Evolutionary conservation across 2,329 filamentous ascomycete species (phyloP).

Genomic region (Emmonsia crescens): DNA sequence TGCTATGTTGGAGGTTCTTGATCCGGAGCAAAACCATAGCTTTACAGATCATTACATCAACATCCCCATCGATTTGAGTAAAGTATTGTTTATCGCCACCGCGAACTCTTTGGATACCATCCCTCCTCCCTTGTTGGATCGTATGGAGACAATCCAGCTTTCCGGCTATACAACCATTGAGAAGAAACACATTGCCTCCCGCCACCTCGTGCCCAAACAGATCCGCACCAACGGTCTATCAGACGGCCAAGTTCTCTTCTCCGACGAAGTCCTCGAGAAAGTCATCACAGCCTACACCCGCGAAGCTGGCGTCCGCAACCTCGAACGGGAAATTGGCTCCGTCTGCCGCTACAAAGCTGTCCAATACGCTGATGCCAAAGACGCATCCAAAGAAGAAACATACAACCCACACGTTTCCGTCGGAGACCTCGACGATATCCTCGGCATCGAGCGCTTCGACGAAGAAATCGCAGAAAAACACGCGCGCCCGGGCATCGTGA

Average conservation of each 20-base stretch:
- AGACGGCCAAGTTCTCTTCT: slow-evolving; percentile 63
- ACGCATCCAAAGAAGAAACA: slow-evolving; percentile 53
- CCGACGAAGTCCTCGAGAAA: slow-evolving; percentile 78
- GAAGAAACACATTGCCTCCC: slow-evolving; percentile 87
- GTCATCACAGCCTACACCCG: slow-evolving; percentile 95
- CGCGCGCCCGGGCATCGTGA: slow-evolving; percentile 79
- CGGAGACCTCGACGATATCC: slow-evolving; percentile 75
- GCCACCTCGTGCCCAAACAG: slow-evolving; percentile 94
- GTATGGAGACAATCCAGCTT: slow-evolving; percentile 92
- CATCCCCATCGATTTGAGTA: slow-evolving; percentile 89
- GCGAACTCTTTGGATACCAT: slow-evolving; percentile 94
- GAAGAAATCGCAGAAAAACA: slow-evolving; percentile 88
- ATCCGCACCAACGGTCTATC: slow-evolving; percentile 78
- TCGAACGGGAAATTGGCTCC: slow-evolving; percentile 89
- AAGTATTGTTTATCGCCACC: slow-evolving; percentile 94
- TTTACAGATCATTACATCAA: slow-evolving; percentile 96
- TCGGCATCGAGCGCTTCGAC: slow-evolving; percentile 87
- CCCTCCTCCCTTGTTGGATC: slow-evolving; percentile 81
- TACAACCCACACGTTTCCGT: slow-evolving; percentile 67
- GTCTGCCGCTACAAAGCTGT: slow-evolving; percentile 94
- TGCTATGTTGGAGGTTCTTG: slow-evolving; percentile 94
- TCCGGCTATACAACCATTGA: slow-evolving; percentile 95
- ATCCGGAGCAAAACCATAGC: slow-evolving; percentile 90
- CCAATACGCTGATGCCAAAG: slow-evolving; percentile 82
- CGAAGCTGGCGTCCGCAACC: slow-evolving; percentile 87